Conservation (phyloP, 1,139 yeast species). For the Debaryomyces coudertii region DNA sequence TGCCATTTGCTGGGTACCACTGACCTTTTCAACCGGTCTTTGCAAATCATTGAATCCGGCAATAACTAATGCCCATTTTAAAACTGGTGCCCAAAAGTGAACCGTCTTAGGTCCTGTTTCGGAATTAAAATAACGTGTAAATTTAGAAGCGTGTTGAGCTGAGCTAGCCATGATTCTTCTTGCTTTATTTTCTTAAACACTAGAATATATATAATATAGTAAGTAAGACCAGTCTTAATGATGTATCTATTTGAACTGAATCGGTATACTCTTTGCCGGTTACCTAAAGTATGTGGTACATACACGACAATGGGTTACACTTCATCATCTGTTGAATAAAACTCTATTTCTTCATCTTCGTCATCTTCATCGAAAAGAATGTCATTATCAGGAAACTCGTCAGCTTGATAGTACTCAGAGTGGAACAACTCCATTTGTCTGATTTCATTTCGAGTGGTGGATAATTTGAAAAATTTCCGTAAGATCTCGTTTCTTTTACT, state of each 20-base stretch:
- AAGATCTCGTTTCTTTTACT: slow-evolving; percentile 2
- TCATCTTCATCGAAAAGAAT: background rate
- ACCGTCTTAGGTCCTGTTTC: slow-evolving; percentile 96
- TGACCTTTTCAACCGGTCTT: slow-evolving; percentile 89
- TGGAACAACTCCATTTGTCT: slow-evolving; percentile 6
- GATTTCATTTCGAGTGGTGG: slow-evolving; percentile 4
- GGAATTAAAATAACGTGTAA: slow-evolving; percentile 72
- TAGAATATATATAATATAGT: background rate
- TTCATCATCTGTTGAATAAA: slow-evolving; percentile 5
- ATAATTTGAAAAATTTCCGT: slow-evolving; percentile 2
- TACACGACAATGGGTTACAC: background rate
- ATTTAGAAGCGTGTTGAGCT: slow-evolving; percentile 57
- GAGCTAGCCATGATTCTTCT: slow-evolving; percentile 41
- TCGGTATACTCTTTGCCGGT: slow-evolving; percentile 8
- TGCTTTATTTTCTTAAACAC: background rate
- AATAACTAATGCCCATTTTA: slow-evolving; percentile 83
- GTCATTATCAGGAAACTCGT: background rate
- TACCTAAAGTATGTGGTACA: background rate
- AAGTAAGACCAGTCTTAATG: too few relatives aligned
- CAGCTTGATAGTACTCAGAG: slow-evolving; percentile 1
- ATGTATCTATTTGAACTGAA: background rate
- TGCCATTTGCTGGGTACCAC: slow-evolving; percentile 92
- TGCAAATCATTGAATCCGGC: slow-evolving; percentile 87
- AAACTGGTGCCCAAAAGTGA: slow-evolving; percentile 83
- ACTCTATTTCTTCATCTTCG: slow-evolving; percentile 7